phyloP scores from a whole-genome alignment of 257 asterid species.

The Scutellaria galericulata region DNA sequence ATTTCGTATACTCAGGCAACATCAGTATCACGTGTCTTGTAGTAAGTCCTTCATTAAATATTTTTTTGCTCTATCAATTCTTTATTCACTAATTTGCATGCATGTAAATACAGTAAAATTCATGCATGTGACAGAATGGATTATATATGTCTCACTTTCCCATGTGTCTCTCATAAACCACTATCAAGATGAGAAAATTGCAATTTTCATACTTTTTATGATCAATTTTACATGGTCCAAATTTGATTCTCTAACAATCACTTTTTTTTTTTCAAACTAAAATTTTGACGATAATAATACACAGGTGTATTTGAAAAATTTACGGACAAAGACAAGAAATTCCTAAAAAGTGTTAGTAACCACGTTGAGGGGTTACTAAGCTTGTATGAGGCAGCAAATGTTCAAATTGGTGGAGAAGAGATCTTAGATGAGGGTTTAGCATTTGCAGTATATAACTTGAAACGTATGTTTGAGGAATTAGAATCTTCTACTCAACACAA shows the following conservation, averaged over 20 bases:
- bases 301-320: not conserved
- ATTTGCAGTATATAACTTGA: not conserved
- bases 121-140: too few relatives aligned
- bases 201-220: too few relatives aligned
- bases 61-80: not conserved
- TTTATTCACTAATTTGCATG: not conserved
- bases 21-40: not conserved
- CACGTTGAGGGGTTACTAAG: slow-evolving; percentile 6
- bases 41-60: not conserved
- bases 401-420: not conserved
- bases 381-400: slow-evolving; percentile 1
- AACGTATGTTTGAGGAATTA: not conserved
- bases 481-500: not conserved
- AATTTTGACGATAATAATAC: too few relatives aligned
- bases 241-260: too few relatives aligned
- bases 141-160: too few relatives aligned
- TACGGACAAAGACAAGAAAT: not conserved
- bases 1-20: slow-evolving; percentile 9
- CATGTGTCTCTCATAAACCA: too few relatives aligned
- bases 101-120: too few relatives aligned
- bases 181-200: too few relatives aligned
- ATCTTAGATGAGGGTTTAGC: not conserved
- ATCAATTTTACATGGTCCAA: too few relatives aligned
- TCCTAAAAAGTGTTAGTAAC: not conserved
- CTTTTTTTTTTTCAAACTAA: too few relatives aligned